These are phyloP conservation scores for Tephrocybe sp. DNA, from an alignment of 768 basidiomycete species.

Conservation along the genomic window DNA sequence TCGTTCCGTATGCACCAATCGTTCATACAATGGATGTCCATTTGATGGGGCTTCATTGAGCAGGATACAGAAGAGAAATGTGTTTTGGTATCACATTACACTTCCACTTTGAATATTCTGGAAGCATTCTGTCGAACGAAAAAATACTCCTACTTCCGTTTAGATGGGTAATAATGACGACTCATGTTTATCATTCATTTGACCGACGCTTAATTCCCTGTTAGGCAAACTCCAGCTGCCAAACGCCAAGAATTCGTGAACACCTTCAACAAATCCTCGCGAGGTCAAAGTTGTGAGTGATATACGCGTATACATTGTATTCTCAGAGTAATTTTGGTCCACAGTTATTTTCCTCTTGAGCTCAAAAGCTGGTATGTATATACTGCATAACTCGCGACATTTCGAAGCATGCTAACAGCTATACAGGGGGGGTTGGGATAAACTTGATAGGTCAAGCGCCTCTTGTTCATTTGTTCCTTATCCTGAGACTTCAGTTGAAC, in stretches of 20 bases:
- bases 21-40: background rate
- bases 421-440: constrained; percentile 83
- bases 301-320: background rate
- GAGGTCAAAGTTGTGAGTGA: constrained; percentile 69
- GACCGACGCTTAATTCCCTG: background rate
- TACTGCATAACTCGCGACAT: background rate
- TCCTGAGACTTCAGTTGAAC: too few relatives aligned
- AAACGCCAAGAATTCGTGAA: constrained; percentile 90
- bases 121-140: constrained; percentile 81
- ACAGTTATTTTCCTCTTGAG: constrained; percentile 89
- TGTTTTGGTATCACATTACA: constrained; percentile 95
- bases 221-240: constrained; percentile 69
- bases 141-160: constrained; percentile 75
- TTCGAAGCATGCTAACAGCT: background rate
- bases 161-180: constrained; percentile 70
- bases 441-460: constrained; percentile 74
- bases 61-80: constrained; percentile 91
- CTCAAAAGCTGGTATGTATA: constrained; percentile 71
- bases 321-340: background rate
- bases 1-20: constrained; percentile 43
- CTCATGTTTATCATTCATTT: background rate
- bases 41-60: background rate
- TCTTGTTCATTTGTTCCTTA: too few relatives aligned
- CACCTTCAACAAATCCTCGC: constrained; percentile 78
- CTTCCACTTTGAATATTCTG: constrained; percentile 88